phyloP scores from a whole-genome alignment of 1,284 basidiomycete species.

The Anthracocystis setariae region DNA sequence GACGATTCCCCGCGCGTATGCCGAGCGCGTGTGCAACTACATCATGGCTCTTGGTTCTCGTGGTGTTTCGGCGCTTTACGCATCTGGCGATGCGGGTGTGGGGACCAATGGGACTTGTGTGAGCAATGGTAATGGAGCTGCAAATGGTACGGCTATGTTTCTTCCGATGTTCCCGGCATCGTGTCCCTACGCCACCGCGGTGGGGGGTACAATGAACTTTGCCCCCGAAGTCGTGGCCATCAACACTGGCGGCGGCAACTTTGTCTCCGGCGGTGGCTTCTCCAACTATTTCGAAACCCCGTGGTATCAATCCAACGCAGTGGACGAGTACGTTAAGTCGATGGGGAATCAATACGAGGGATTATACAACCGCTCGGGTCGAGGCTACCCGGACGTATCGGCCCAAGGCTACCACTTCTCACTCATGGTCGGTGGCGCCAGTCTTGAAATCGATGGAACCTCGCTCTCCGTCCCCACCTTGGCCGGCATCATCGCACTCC shows the following conservation, averaged over 20 bases:
- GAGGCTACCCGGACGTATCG: constrained; percentile 78
- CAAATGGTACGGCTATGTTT: constrained; percentile 73
- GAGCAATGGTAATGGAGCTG: constrained; percentile 73
- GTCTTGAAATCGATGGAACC: constrained; percentile 70
- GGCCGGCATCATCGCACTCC: constrained; percentile 72
- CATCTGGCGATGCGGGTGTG: constrained; percentile 77
- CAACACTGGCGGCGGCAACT: constrained; percentile 67
- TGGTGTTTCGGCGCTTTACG: constrained; percentile 75
- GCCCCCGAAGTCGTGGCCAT: constrained; percentile 58
- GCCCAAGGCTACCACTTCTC: constrained; percentile 73
- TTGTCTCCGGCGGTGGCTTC: constrained; percentile 78
- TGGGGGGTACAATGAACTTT: constrained; percentile 73
- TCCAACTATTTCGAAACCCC: constrained; percentile 75
- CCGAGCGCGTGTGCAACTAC: constrained; percentile 74
- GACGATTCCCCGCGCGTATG: constrained; percentile 73
- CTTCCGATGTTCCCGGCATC: constrained; percentile 78
- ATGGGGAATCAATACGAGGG: constrained; percentile 73
- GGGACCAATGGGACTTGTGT: constrained; percentile 73
- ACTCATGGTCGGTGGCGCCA: constrained; percentile 65
- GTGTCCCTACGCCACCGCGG: constrained; percentile 73
- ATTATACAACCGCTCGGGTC: constrained; percentile 72
- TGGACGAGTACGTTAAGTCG: constrained; percentile 72
- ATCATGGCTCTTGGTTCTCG: constrained; percentile 74
- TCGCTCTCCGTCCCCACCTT: constrained; percentile 73
- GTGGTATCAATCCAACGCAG: constrained; percentile 72